Evolutionary conservation across 176 grass and related monocot genomes (phyloP), one percentile per base, ranked within the genome.

Genomic region (Calamus simplicifolius): DNA sequence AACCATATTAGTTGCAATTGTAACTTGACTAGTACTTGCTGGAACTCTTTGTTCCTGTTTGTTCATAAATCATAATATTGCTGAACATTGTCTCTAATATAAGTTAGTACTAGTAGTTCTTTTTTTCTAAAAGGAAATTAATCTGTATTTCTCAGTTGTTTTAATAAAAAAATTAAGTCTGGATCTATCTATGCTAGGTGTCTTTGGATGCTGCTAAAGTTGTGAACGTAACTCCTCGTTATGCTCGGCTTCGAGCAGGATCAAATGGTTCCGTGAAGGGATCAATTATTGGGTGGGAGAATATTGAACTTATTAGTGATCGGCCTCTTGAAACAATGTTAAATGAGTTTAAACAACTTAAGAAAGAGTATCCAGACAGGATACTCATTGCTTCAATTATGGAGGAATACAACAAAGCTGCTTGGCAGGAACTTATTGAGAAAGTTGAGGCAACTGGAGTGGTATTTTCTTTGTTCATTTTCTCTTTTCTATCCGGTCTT

Each of bases 221-320:
- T 78, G 85, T 98, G 72, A 98, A 98, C 3, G 93, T 98, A 25
- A 98, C 88, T 48, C 87, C 93, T 66, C 93, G 84, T 18, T 98
- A 92, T 73, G 93, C 93, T 21, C 82, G 80, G 29, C 69, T 98
- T 30, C 82, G 88, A 57, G 93, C 84, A 30, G 84, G 78, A 35
- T 75, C 88, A 64, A 98, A 98, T 69, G 93, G 93, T 18, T 64
- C 84, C 27, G 70, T 56, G 28, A 98, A 81, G 81, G 85, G 81
- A 5, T 81, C 73, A 56, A 98, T 92, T 59, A 98, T 92, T 70
- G 93, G 93, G 49, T 98, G 93, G 93, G 73, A 98, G 63, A 92
- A 98, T 52, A 98, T 98, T 70, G 93, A 98, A 72, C 77, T 98
- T 63, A 98, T 98, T 70, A 98, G 93, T 48, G 93, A 92, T 53